phyloP scores from a whole-genome alignment of 169 alveolate species.

The Cryptosporidium muris region DNA sequence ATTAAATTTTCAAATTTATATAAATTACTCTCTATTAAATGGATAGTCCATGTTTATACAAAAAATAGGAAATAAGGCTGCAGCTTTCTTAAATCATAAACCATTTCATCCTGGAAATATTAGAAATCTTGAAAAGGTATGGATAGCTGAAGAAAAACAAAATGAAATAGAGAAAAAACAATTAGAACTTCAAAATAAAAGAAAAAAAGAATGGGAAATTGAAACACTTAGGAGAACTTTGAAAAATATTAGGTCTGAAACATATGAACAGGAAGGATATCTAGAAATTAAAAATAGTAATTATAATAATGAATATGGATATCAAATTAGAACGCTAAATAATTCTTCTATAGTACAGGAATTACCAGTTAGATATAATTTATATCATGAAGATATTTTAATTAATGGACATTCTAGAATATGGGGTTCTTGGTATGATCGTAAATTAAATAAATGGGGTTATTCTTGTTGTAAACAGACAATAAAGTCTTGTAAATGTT shows the following conservation, averaged over 20 bases:
- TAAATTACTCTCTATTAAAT: not conserved
- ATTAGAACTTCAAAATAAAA: constrained; percentile 90
- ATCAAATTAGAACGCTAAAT: no score
- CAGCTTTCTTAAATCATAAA: constrained; percentile 90
- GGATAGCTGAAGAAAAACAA: constrained; percentile 96
- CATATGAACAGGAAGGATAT: not conserved
- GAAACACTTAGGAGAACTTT: constrained; percentile 88
- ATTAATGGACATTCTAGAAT: constrained; percentile 82
- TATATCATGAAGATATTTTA: constrained; percentile 81
- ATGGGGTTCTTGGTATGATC: constrained; percentile 88
- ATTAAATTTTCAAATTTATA: not conserved
- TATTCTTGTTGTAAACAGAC: constrained; percentile 82
- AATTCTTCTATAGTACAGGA: no score
- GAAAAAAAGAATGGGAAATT: constrained; percentile 92
- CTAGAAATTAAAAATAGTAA: no score
- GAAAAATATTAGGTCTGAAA: constrained; percentile 77
- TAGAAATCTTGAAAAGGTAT: constrained; percentile 89
- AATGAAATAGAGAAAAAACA: constrained; percentile 88
- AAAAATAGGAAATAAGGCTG: constrained; percentile 89
- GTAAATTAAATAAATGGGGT: constrained; percentile 84
- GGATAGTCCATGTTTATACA: constrained; percentile 19
- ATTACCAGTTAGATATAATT: not conserved
- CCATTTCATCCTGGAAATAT: constrained; percentile 92
- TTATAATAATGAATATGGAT: no score
- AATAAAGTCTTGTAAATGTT: constrained; percentile 1